Percentiles rank a stretch among this genome's conserved stretches.
Conservation (phyloP, 345 rosid species). For the Sisymbrium irio region DNA sequence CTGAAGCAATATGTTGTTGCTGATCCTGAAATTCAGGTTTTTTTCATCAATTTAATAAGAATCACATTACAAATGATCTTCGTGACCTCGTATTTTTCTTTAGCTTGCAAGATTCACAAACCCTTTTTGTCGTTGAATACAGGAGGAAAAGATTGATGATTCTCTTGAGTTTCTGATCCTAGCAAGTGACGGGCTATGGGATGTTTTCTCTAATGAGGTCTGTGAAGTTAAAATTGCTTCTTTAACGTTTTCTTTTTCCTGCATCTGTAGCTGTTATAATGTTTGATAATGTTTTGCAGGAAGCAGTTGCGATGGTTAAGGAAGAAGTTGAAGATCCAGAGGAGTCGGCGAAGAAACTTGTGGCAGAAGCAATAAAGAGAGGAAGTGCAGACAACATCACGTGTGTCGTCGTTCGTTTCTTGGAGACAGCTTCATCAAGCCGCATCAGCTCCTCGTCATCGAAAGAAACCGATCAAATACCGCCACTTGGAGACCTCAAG, state of each 20-base stretch:
- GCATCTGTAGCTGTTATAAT: not conserved
- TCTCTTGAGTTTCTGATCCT: slow-evolving; percentile 95
- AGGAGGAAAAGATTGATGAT: slow-evolving; percentile 89
- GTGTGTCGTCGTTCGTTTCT: slow-evolving; percentile 80
- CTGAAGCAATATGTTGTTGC: slow-evolving; percentile 98
- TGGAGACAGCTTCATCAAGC: slow-evolving; percentile 25
- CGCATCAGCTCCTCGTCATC: slow-evolving; percentile 7
- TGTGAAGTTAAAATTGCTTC: not conserved
- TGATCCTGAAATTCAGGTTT: slow-evolving; percentile 91
- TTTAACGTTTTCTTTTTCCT: not conserved
- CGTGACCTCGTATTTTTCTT: not conserved
- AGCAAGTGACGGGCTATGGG: slow-evolving; percentile 99
- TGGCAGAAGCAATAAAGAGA: slow-evolving; percentile 83
- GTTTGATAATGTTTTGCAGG: slow-evolving; percentile 40
- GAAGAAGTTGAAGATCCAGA: slow-evolving; percentile 81
- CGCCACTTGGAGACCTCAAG: slow-evolving; percentile 10
- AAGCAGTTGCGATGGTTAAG: slow-evolving; percentile 78
- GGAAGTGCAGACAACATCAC: slow-evolving; percentile 98
- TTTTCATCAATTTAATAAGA: not conserved
- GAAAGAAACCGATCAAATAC: not conserved
- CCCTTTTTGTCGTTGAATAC: slow-evolving; percentile 19
- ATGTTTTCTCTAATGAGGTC: slow-evolving; percentile 93
- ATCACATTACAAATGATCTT: not conserved
- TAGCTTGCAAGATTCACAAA: not conserved
- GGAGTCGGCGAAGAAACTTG: slow-evolving; percentile 73